Conservation (phyloP, 495 filamentous ascomycete genomes). For the Penicillium macrosclerotiorum region DNA sequence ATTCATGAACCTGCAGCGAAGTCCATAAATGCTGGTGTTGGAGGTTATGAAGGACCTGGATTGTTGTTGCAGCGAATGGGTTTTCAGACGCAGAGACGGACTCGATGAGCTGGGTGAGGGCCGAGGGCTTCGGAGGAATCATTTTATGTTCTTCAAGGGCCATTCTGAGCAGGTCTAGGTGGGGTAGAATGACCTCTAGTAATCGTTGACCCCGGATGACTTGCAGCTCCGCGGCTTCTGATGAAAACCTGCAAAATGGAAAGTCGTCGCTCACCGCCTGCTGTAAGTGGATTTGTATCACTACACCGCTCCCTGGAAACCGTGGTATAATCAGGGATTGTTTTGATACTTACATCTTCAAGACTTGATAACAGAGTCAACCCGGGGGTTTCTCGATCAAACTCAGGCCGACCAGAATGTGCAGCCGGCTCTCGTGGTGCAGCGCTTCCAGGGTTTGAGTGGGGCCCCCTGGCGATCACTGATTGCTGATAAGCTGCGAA, state of each 20-base stretch:
- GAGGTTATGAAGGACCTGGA: slow-evolving; percentile 75
- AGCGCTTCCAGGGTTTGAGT: slow-evolving; percentile 15
- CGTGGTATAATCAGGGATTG: background rate
- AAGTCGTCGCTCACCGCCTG: slow-evolving; percentile 20
- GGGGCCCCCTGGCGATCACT: slow-evolving; percentile 20
- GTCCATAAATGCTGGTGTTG: slow-evolving; percentile 88
- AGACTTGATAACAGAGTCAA: too few relatives aligned
- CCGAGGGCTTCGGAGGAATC: slow-evolving; percentile 23
- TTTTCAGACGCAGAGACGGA: slow-evolving; percentile 19
- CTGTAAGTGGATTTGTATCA: background rate
- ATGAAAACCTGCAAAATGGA: slow-evolving; percentile 2
- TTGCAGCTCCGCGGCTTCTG: background rate
- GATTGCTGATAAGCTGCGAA: slow-evolving; percentile 20
- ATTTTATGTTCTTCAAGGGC: slow-evolving; percentile 5
- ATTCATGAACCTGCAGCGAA: slow-evolving; percentile 57
- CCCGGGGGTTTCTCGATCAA: too few relatives aligned
- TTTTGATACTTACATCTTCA: too few relatives aligned
- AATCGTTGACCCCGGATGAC: background rate
- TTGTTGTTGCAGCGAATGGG: slow-evolving; percentile 52
- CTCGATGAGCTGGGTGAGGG: slow-evolving; percentile 36
- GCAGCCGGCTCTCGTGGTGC: too few relatives aligned
- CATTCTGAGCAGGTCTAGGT: too few relatives aligned
- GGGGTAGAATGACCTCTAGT: too few relatives aligned
- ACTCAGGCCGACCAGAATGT: too few relatives aligned
- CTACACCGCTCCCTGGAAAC: slow-evolving; percentile 14